These are phyloP conservation scores for Trichoderma koningii DNA, from an alignment of 2,329 filamentous ascomycete genomes.

Conservation along the genomic window DNA sequence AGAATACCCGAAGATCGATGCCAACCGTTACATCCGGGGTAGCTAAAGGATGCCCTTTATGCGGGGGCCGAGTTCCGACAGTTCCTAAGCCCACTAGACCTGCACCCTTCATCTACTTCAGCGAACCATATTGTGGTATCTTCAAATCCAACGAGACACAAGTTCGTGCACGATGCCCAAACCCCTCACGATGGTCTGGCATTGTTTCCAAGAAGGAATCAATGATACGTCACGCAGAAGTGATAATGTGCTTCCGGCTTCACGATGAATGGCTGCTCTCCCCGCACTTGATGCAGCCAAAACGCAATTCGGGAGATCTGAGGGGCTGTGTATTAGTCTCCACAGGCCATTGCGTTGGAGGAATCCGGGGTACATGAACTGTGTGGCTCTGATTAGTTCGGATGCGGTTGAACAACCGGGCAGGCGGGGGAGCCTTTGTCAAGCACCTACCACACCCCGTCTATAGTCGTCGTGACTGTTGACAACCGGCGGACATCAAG, in stretches of 20 bases:
- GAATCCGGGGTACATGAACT: slow-evolving; percentile 25
- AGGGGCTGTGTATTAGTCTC: slow-evolving; percentile 15
- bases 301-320: slow-evolving; percentile 6
- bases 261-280: not conserved
- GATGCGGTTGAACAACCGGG: not conserved
- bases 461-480: not conserved
- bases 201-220: not conserved
- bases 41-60: not conserved
- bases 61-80: not conserved
- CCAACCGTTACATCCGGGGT: not conserved
- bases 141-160: not conserved
- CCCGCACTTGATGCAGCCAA: slow-evolving; percentile 18
- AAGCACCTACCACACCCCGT: not conserved
- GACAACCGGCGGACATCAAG: not conserved
- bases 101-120: not conserved
- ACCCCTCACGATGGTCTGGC: slow-evolving; percentile 5
- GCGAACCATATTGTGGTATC: not conserved
- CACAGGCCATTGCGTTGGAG: not conserved
- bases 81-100: not conserved
- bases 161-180: not conserved
- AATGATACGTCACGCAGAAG: slow-evolving; percentile 11
- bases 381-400: slow-evolving; percentile 6
- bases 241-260: slow-evolving; percentile 2
- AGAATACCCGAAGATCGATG: not conserved
- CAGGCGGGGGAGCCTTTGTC: not conserved